Conservation (phyloP, 2,329 filamentous ascomycete genomes). For the Raffaelea ambrosiae region DNA sequence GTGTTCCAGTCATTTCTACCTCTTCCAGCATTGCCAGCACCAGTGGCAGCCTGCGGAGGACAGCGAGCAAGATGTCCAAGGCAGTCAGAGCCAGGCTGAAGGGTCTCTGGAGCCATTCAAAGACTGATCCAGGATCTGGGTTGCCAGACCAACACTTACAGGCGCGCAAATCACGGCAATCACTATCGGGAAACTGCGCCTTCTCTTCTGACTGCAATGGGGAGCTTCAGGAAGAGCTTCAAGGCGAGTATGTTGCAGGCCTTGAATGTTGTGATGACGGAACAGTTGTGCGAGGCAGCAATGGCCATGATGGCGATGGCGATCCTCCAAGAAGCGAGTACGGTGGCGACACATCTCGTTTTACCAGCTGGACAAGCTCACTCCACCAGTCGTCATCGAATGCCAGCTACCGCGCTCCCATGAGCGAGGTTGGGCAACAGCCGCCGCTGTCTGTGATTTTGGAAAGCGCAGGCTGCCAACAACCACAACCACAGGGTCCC, state of each 20-base stretch:
- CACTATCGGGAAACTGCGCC: conserved; percentile 4
- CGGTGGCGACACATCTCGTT: conserved; percentile 9
- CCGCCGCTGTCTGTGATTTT: conserved; percentile 3
- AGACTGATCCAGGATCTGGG: conserved; percentile 5
- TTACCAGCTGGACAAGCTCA: conserved; percentile 14
- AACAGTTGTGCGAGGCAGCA: not conserved
- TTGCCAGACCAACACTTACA: conserved; percentile 42
- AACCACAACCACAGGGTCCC: too few relatives aligned
- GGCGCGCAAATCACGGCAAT: conserved; percentile 25
- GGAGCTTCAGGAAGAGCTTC: not conserved
- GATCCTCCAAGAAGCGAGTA: not conserved
- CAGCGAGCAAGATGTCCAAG: conserved; percentile 12
- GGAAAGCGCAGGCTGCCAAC: not conserved
- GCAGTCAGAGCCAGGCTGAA: conserved; percentile 7
- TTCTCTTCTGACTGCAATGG: conserved; percentile 10
- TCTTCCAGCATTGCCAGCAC: too few relatives aligned
- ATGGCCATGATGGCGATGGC: not conserved
- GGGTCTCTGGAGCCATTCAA: conserved; percentile 10
- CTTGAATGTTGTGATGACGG: not conserved
- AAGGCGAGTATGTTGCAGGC: not conserved
- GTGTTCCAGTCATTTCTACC: too few relatives aligned
- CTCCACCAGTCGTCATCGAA: conserved; percentile 1
- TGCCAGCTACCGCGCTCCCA: conserved; percentile 1
- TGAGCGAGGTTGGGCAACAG: not conserved
- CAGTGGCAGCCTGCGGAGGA: conserved; percentile 10